Conservation (phyloP, 768 basidiomycete genomes). For the Chalciporus sphaerocephalus region DNA sequence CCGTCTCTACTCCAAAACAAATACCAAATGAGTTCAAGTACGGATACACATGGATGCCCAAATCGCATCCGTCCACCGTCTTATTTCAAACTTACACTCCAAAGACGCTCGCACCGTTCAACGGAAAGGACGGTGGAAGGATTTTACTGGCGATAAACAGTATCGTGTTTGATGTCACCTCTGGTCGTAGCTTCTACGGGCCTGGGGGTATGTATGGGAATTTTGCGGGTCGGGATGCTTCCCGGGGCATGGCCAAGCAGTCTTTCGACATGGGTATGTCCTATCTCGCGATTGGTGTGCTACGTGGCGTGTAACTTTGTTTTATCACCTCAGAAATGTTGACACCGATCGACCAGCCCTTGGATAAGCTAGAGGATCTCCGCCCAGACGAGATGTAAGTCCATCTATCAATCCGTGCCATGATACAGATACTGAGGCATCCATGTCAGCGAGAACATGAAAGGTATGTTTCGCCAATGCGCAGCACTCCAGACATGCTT, state of each 20-base stretch:
- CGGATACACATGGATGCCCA: conserved; percentile 91
- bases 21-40: conserved; percentile 70
- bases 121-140: conserved; percentile 58
- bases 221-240: conserved; percentile 95
- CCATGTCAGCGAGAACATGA: conserved; percentile 79
- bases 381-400: conserved; percentile 78
- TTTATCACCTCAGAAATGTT: conserved; percentile 66
- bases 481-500: neutral
- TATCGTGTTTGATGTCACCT: conserved; percentile 89
- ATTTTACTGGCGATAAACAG: conserved; percentile 86
- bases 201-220: conserved; percentile 96
- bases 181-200: conserved; percentile 89
- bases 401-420: neutral
- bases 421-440: neutral
- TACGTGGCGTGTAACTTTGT: neutral
- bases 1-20: conserved; percentile 44
- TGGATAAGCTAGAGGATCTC: conserved; percentile 81
- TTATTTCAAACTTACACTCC: conserved; percentile 79
- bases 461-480: conserved; percentile 40
- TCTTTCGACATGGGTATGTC: conserved; percentile 84
- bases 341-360: conserved; percentile 77
- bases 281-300: neutral
- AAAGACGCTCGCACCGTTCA: conserved; percentile 63
- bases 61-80: conserved; percentile 71
- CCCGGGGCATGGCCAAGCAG: conserved; percentile 96